phyloP scores from a whole-genome alignment of 2,329 filamentous ascomycete genomes.

The Fusarium caatingaense region DNA sequence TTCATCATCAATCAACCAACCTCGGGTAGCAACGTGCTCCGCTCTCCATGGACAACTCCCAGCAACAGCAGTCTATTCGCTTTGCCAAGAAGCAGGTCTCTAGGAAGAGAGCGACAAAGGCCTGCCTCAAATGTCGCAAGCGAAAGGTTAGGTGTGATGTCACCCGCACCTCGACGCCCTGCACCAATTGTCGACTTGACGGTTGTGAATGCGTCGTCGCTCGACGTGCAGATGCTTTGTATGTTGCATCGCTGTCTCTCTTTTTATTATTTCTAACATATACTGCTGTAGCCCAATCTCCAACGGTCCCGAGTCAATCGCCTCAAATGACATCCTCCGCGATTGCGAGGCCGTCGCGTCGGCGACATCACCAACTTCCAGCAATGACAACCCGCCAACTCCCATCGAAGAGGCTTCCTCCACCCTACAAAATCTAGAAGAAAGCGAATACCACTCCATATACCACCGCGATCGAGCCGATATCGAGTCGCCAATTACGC shows the following conservation, averaged over 20 bases:
- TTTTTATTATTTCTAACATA: neutral
- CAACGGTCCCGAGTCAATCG: neutral
- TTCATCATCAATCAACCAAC: constrained; percentile 22
- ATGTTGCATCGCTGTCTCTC: neutral
- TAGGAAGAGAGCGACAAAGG: constrained; percentile 37
- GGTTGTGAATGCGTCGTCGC: constrained; percentile 32
- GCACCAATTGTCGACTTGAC: constrained; percentile 41
- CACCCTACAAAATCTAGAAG: neutral
- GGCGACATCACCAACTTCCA: constrained; percentile 17
- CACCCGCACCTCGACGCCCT: constrained; percentile 34
- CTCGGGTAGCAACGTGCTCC: constrained; percentile 21
- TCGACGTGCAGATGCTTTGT: constrained; percentile 24
- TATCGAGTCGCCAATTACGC: neutral
- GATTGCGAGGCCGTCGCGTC: constrained; percentile 19
- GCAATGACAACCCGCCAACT: constrained; percentile 4
- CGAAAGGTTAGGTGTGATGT: constrained; percentile 42
- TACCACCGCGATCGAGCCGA: constrained; percentile 3
- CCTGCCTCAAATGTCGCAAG: constrained; percentile 39
- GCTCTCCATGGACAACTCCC: constrained; percentile 29
- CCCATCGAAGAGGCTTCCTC: constrained; percentile 14
- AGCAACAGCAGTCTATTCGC: constrained; percentile 25
- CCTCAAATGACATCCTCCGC: neutral
- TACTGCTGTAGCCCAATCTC: neutral
- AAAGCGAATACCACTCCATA: constrained; percentile 5
- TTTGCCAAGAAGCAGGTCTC: constrained; percentile 40